A percentile compares a stretch with the other conserved stretches of the same genome.
Conservation (phyloP, 225 moss, liverwort and hornwort species). For the Climacium dendroides region DNA sequence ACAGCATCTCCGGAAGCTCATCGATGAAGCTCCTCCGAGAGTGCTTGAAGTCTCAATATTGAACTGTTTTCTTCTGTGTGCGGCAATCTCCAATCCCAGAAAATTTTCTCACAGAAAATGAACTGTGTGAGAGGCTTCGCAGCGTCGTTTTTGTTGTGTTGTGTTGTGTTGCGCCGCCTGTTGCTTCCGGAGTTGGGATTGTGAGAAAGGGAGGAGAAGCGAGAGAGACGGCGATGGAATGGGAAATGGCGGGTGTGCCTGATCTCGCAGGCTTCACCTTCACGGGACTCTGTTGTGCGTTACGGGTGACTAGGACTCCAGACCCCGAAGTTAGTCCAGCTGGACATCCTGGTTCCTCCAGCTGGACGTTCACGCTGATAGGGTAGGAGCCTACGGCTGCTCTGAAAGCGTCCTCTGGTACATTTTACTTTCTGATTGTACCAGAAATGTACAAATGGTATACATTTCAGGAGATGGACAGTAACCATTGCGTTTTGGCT, state of each 20-base stretch:
- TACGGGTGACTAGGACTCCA: not conserved
- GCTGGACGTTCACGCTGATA: not conserved
- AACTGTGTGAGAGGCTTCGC: not conserved
- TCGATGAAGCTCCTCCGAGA: not conserved
- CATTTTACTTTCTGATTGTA: not conserved
- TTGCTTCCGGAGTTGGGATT: not conserved
- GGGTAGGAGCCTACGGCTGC: no score
- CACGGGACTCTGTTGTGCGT: not conserved
- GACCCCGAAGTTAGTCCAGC: not conserved
- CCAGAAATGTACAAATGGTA: rapidly evolving
- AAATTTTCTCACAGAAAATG: not conserved
- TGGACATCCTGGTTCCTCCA: not conserved
- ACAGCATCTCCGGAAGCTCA: not conserved
- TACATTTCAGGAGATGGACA: rapidly evolving
- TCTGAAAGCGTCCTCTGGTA: not conserved
- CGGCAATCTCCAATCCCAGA: not conserved
- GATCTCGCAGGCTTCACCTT: not conserved
- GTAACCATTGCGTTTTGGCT: not conserved
- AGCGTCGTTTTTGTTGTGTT: no score
- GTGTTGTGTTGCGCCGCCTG: not conserved
- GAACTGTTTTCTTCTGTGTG: not conserved
- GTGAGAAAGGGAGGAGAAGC: not conserved
- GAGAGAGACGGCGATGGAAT: not conserved
- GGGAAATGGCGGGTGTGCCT: not conserved
- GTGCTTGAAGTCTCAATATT: no score